A percentile compares a stretch with the other conserved stretches of the same genome.
Conservation (phyloP, 441 rosid genomes). For the Dalechampia spathulata region DNA sequence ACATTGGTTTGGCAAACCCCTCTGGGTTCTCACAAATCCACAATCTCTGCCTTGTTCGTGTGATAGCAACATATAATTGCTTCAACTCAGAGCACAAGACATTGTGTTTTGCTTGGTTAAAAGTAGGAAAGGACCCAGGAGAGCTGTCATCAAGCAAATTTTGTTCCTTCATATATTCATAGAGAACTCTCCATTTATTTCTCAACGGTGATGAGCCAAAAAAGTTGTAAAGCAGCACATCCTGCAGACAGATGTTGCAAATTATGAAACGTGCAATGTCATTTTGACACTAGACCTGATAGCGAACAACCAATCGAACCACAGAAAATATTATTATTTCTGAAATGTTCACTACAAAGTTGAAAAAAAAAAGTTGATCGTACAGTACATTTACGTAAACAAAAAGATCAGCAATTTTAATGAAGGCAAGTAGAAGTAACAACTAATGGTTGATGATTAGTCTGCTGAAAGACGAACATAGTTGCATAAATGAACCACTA, state of each 20-base stretch:
- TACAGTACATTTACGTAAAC: not conserved
- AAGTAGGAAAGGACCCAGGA: conserved; percentile 23
- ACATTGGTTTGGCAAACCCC: conserved; percentile 32
- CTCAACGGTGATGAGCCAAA: conserved; percentile 43
- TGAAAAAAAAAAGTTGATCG: not conserved
- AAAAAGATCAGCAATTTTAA: not conserved
- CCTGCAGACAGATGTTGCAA: conserved; percentile 30
- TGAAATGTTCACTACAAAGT: too few relatives aligned
- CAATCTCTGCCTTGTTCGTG: conserved; percentile 46
- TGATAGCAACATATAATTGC: conserved; percentile 52
- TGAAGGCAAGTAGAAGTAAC: not conserved
- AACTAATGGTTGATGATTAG: not conserved
- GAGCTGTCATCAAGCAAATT: conserved; percentile 21
- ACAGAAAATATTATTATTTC: too few relatives aligned
- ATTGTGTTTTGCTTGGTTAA: conserved; percentile 28
- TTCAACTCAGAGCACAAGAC: conserved; percentile 51
- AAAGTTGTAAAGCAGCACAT: conserved; percentile 43
- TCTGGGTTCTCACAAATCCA: conserved; percentile 42
- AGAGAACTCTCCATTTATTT: conserved; percentile 44
- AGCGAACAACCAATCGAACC: too few relatives aligned
- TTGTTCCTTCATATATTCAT: conserved; percentile 38
- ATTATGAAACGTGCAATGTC: too few relatives aligned
- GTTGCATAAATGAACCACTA: not conserved
- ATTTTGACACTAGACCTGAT: too few relatives aligned
- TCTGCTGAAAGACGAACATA: not conserved